These are phyloP conservation scores for Pelargonium fulgidum DNA, from an alignment of 441 rosid species.

Conservation along the genomic window DNA sequence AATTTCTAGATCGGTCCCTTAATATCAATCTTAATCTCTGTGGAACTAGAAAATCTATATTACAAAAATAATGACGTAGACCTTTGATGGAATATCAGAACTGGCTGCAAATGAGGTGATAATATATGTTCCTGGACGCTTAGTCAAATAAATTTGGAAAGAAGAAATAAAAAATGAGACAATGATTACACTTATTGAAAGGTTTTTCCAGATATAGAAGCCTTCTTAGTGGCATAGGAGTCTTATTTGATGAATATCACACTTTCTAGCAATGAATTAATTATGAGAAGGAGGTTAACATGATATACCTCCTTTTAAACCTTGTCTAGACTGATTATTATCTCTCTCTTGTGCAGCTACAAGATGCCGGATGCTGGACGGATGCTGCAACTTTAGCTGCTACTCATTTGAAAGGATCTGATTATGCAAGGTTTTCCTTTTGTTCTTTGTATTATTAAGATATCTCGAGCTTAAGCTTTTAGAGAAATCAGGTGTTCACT, in stretches of 20 bases:
- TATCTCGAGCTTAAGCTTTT: not conserved
- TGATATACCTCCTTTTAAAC: not conserved
- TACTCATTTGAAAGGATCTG: slow-evolving; percentile 88
- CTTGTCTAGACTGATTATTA: slow-evolving; percentile 7
- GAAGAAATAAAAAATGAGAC: not conserved
- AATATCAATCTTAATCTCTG: no score
- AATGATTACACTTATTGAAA: not conserved
- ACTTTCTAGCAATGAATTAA: not conserved
- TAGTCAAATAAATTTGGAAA: not conserved
- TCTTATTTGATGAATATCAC: not conserved
- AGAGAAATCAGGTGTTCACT: not conserved
- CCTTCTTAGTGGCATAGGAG: not conserved
- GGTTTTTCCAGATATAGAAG: not conserved
- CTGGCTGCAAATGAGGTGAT: not conserved
- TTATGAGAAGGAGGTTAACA: not conserved
- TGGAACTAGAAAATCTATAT: no score
- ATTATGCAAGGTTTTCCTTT: slow-evolving; percentile 74
- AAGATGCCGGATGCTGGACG: slow-evolving; percentile 99
- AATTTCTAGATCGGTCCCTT: no score
- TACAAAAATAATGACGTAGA: no score
- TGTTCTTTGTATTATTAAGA: slow-evolving; percentile 1
- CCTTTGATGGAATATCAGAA: no score
- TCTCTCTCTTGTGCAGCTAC: slow-evolving; percentile 50
- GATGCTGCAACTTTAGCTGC: slow-evolving; percentile 99
- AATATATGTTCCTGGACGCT: not conserved